These are phyloP conservation scores for Pachyrhizus erosus DNA, from an alignment of 306 rosid genomes.

Conservation along the genomic window DNA sequence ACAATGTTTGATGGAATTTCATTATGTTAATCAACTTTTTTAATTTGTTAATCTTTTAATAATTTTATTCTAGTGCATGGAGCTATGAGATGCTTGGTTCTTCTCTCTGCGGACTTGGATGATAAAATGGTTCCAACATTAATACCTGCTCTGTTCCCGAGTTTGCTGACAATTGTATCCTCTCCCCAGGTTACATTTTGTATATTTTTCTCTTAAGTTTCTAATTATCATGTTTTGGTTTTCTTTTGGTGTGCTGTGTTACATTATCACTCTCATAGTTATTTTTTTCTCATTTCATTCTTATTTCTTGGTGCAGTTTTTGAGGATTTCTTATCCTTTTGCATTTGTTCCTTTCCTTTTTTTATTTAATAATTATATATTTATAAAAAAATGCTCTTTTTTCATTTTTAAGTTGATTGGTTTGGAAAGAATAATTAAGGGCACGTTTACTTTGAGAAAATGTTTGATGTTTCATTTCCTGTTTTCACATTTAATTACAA, in stretches of 20 bases:
- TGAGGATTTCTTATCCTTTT: background rate
- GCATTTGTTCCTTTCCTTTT: background rate
- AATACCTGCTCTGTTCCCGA: slow-evolving; percentile 82
- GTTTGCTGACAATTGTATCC: slow-evolving; percentile 79
- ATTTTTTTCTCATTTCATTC: background rate
- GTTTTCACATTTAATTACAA: background rate
- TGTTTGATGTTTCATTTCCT: too few relatives aligned
- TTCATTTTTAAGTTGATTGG: too few relatives aligned
- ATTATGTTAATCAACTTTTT: slow-evolving; percentile 33
- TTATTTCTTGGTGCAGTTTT: background rate
- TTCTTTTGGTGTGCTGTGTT: background rate
- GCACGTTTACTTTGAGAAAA: too few relatives aligned
- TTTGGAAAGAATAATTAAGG: too few relatives aligned
- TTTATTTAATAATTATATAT: too few relatives aligned
- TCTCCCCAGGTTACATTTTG: slow-evolving; percentile 72
- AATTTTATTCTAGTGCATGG: slow-evolving; percentile 74
- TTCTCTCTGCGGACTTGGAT: slow-evolving; percentile 88
- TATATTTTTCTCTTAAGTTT: slow-evolving; percentile 25
- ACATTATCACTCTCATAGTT: too few relatives aligned
- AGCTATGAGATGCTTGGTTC: slow-evolving; percentile 92
- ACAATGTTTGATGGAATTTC: slow-evolving; percentile 26
- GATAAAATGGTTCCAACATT: slow-evolving; percentile 80
- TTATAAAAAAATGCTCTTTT: too few relatives aligned
- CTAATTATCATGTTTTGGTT: slow-evolving; percentile 5
- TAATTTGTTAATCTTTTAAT: slow-evolving; percentile 17